Percentiles rank a stretch among this genome's conserved stretches.
Evolutionary conservation across 495 filamentous ascomycete species (phyloP).

Genomic region (Penicillium arizonense): DNA sequence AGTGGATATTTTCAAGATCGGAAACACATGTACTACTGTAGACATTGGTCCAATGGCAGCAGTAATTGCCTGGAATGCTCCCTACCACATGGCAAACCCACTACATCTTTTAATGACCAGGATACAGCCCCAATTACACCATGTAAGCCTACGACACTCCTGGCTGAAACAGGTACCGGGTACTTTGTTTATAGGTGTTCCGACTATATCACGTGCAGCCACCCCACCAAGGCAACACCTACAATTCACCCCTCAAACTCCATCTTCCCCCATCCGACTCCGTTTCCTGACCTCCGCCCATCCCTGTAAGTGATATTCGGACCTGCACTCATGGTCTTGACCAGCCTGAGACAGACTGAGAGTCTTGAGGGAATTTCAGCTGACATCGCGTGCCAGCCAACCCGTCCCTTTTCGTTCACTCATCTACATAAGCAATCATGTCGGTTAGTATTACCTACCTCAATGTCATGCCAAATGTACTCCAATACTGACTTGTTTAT

Average conservation of each 20-base stretch:
- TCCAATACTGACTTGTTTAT: slow-evolving; percentile 15
- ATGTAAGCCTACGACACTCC: background rate
- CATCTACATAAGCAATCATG: slow-evolving; percentile 36
- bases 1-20: too few species aligned
- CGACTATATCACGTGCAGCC: slow-evolving; percentile 33
- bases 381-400: slow-evolving; percentile 36
- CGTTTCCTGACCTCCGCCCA: slow-evolving; percentile 22
- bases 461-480: background rate
- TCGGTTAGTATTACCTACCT: slow-evolving; percentile 31
- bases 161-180: background rate
- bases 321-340: background rate
- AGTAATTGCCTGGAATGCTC: too few species aligned
- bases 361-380: slow-evolving; percentile 10
- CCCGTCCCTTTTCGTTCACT: slow-evolving; percentile 22
- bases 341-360: background rate
- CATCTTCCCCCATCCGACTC: slow-evolving; percentile 34
- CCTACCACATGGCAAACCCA: too few species aligned
- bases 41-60: too few species aligned
- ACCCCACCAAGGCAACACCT: slow-evolving; percentile 34
- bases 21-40: too few species aligned
- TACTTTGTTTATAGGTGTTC: slow-evolving; percentile 20
- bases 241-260: slow-evolving; percentile 38
- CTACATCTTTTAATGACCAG: too few species aligned
- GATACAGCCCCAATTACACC: background rate
- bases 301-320: slow-evolving; percentile 13